Conservation (phyloP, 108 stramenopile species). For the Skeletonema grethae region DNA sequence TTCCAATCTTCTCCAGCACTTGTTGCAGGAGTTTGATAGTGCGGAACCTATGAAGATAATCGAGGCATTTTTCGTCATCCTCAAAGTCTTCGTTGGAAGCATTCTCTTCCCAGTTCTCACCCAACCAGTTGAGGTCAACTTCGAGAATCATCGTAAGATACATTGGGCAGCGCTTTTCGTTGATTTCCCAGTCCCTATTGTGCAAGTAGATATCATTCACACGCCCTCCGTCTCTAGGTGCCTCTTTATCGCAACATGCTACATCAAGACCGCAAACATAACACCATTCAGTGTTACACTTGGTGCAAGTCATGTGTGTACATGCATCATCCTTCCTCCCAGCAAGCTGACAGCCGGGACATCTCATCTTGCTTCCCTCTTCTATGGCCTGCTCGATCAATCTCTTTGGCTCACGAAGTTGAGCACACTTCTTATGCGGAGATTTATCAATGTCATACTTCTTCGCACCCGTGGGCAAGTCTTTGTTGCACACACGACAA, state of each 20-base stretch:
- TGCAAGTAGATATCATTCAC: constrained; percentile 9
- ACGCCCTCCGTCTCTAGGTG: neutral
- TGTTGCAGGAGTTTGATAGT: constrained; percentile 3
- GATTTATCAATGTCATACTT: constrained; percentile 9
- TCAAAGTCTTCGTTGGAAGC: constrained; percentile 9
- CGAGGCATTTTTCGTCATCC: constrained; percentile 12
- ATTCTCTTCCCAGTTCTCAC: constrained; percentile 14
- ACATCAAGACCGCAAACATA: constrained; percentile 10
- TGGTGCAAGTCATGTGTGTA: constrained; percentile 12
- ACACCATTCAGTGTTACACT: constrained; percentile 12
- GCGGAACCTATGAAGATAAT: constrained; percentile 8
- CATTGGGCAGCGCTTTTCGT: constrained; percentile 11
- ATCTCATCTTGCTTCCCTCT: constrained; percentile 11
- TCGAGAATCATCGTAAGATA: constrained; percentile 11
- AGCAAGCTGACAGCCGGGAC: constrained; percentile 7
- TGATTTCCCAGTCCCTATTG: constrained; percentile 8
- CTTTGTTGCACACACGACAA: constrained; percentile 14
- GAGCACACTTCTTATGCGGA: neutral
- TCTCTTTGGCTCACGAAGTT: constrained; percentile 9
- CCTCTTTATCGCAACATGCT: neutral
- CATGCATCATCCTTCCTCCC: constrained; percentile 8
- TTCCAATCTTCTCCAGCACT: neutral
- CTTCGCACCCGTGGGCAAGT: constrained; percentile 1
- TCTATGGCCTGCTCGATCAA: constrained; percentile 11
- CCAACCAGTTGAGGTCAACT: constrained; percentile 7